These are phyloP conservation scores for Debaryomyces singareniensis DNA, from an alignment of 1,139 yeast species.

Conservation along the genomic window DNA sequence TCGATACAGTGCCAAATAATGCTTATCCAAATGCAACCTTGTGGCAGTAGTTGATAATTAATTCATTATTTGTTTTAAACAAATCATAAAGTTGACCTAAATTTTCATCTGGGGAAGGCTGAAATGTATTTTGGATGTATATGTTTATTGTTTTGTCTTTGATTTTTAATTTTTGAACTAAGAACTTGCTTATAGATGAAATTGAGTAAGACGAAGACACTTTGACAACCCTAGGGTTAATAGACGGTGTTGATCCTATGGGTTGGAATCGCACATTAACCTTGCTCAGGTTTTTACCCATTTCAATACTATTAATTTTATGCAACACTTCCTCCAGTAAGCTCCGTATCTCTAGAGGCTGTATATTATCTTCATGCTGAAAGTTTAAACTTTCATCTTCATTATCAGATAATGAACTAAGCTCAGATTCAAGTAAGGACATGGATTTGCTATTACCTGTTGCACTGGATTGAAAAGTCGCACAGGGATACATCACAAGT, in stretches of 20 bases:
- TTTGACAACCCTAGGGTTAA: slow-evolving; percentile 44
- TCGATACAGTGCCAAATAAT: too few species aligned
- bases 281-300: slow-evolving; percentile 13
- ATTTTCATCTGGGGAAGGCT: slow-evolving; percentile 54
- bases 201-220: slow-evolving; percentile 43
- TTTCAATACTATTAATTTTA: background rate
- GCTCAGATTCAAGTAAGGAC: background rate
- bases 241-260: slow-evolving; percentile 49
- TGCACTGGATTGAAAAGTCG: too few species aligned
- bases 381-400: background rate
- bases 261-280: slow-evolving; percentile 48
- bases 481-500: too few species aligned
- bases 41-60: slow-evolving; percentile 50
- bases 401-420: background rate
- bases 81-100: slow-evolving; percentile 40
- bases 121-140: slow-evolving; percentile 55
- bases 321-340: background rate
- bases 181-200: slow-evolving; percentile 38
- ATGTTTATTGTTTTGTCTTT: slow-evolving; percentile 19
- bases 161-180: slow-evolving; percentile 33
- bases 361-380: background rate
- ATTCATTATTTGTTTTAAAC: slow-evolving; percentile 44
- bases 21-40: slow-evolving; percentile 51
- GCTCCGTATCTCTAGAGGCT: background rate
- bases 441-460: too few species aligned